These are phyloP conservation scores for Magnusiomyces sp. DNA, from an alignment of 1,139 yeast species.

Conservation along the genomic window DNA sequence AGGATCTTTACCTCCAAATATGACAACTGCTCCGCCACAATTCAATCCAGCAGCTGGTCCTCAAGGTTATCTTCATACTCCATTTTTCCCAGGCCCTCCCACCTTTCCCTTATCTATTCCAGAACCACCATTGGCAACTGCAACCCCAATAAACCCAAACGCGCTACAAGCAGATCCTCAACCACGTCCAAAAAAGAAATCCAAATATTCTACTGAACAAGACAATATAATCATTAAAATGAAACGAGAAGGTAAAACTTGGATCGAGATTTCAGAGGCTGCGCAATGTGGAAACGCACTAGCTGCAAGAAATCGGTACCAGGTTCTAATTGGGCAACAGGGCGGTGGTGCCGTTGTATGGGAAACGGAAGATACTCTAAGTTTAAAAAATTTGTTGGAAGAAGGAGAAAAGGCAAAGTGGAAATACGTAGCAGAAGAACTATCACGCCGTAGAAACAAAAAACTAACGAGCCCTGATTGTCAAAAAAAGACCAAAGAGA, in stretches of 20 bases:
- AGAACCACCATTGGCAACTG: conserved; percentile 31
- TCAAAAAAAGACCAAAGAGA: conserved; percentile 43
- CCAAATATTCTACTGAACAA: conserved; percentile 61
- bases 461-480: conserved; percentile 47
- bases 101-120: conserved; percentile 25
- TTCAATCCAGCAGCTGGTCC: conserved; percentile 7
- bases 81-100: conserved; percentile 10
- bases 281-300: conserved; percentile 59
- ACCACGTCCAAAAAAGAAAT: conserved; percentile 49
- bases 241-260: conserved; percentile 55
- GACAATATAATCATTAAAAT: conserved; percentile 55
- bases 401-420: conserved; percentile 68
- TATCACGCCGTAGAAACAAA: conserved; percentile 52
- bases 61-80: conserved; percentile 9
- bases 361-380: conserved; percentile 50
- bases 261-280: conserved; percentile 68
- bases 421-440: conserved; percentile 53
- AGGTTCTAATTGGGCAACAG: conserved; percentile 75
- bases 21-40: conserved; percentile 2
- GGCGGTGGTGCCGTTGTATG: conserved; percentile 66
- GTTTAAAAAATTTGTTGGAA: conserved; percentile 48
- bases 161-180: conserved; percentile 34
- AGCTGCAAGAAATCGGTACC: conserved; percentile 72
- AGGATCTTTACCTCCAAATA: background rate
- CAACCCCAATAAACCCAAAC: conserved; percentile 30